Base-by-base conservation (phyloP, 2,329 filamentous ascomycete genomes). In the Monosporascus cannonballus region DNA sequence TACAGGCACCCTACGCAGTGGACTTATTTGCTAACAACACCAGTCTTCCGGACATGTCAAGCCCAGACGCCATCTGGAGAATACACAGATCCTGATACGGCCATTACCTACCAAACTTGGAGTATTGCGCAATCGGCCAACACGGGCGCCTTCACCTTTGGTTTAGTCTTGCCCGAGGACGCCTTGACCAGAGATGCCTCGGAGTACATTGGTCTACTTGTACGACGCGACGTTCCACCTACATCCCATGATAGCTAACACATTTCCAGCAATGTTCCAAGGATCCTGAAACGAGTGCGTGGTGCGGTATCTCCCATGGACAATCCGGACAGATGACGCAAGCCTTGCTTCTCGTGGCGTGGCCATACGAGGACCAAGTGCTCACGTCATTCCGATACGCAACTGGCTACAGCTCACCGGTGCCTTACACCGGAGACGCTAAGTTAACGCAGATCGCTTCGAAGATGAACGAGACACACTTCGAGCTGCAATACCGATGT, bases 401-500 rank as follows among this genome's bases (percentile, higher is more conserved):
- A 4, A 74, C 74, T 7, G 83, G 82, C 48, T 89, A 87, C 64
- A 74, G 74, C 45, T 70, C 77, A 55, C 85, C 85, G 0, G 73
- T 73, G 1, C 64, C 78, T 37, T 88, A 88, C 66, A 73, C 73
- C 2, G 86, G 86, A 51, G 75, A 81, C 56, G 83, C 85, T 11
- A 84, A 76, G 36, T 63, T 88, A 20, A 85, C 80, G 0, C 77
- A 83, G 60, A 79, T 87, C 55, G 80, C 77, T 15, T 77, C 78
- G 9, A 76, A 71, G 25, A 72, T 87, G 53, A 84, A 78, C 54
- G 75, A 73, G 15, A 81, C 77, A 22, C 72, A 78, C 55, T 89
- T 81, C 64, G 79, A 80, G 52, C 63, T 87, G 48, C 76, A 86
- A 25, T 89, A 86, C 70, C 76, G 81, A 48, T 89, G 85, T 68